These are phyloP conservation scores for Phytophthora cactorum DNA, from an alignment of 352 stramenopile genomes.

Conservation along the genomic window DNA sequence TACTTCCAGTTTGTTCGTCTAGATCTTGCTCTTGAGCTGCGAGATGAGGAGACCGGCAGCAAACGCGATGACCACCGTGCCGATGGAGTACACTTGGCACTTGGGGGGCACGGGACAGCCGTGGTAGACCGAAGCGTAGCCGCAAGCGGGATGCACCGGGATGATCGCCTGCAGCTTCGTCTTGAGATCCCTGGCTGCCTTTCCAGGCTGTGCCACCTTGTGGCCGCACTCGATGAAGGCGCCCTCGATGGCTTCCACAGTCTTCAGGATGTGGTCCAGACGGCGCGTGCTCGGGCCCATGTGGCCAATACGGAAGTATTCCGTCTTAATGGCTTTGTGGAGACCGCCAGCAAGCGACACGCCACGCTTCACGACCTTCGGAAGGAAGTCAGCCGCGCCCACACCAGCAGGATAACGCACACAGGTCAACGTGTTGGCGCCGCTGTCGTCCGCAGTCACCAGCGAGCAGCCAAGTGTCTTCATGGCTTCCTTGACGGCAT, in stretches of 20 bases:
- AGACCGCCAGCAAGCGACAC: constrained; percentile 78
- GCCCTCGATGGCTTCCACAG: constrained; percentile 71
- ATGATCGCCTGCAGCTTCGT: constrained; percentile 61
- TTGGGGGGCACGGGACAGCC: constrained; percentile 73
- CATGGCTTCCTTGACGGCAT: constrained; percentile 75
- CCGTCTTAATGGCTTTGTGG: constrained; percentile 84
- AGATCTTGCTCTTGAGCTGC: constrained; percentile 60
- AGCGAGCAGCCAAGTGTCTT: constrained; percentile 65
- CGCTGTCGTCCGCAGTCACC: constrained; percentile 54
- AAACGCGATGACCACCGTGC: constrained; percentile 63
- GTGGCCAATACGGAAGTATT: constrained; percentile 88
- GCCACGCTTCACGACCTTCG: constrained; percentile 72
- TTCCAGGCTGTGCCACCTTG: constrained; percentile 59
- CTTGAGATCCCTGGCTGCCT: constrained; percentile 60
- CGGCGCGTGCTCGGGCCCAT: constrained; percentile 82
- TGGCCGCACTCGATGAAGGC: constrained; percentile 78
- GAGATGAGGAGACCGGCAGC: constrained; percentile 63
- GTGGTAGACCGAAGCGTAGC: constrained; percentile 48
- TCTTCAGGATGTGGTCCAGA: constrained; percentile 80
- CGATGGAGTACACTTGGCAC: constrained; percentile 75
- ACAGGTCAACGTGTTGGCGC: constrained; percentile 76
- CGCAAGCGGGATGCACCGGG: constrained; percentile 54
- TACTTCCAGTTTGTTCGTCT: constrained; percentile 6
- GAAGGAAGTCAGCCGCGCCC: constrained; percentile 67
- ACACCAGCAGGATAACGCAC: constrained; percentile 78